Percentiles rank a stretch among this genome's conserved stretches.
Evolutionary conservation across 495 filamentous ascomycete species (phyloP).

Genomic region (Aspergillus campestris): DNA sequence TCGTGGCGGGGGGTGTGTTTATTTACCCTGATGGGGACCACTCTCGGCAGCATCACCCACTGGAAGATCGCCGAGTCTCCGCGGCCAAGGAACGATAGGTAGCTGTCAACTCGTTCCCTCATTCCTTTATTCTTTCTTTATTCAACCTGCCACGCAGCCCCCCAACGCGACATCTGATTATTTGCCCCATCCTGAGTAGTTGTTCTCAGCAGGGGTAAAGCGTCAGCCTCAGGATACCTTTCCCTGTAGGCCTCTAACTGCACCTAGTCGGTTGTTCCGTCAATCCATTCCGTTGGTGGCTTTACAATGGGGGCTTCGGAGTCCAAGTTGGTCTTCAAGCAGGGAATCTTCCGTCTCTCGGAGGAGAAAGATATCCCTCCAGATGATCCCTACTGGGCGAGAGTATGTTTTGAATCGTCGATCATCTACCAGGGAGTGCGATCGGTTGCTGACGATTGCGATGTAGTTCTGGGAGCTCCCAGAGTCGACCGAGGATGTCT

Average conservation of each 20-base stretch:
- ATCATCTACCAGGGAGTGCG: background rate
- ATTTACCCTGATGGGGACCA: too few relatives aligned
- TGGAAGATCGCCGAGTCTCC: slow-evolving; percentile 4
- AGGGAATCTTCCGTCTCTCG: slow-evolving; percentile 94
- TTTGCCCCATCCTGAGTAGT: background rate
- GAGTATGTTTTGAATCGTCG: slow-evolving; percentile 41
- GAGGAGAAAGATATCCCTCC: slow-evolving; percentile 82
- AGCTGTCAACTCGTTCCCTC: slow-evolving; percentile 5
- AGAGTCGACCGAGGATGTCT: slow-evolving; percentile 91
- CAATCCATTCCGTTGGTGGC: slow-evolving; percentile 7
- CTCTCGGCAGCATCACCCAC: slow-evolving; percentile 3
- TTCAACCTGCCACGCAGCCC: slow-evolving; percentile 9
- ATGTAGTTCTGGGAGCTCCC: slow-evolving; percentile 94
- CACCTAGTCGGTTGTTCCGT: slow-evolving; percentile 21
- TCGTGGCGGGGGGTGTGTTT: too few relatives aligned
- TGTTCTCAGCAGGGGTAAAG: background rate
- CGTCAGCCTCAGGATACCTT: background rate
- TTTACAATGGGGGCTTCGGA: slow-evolving; percentile 90
- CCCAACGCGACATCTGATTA: slow-evolving; percentile 6
- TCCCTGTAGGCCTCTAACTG: slow-evolving; percentile 6
- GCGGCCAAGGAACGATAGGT: background rate
- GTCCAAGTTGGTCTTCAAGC: slow-evolving; percentile 98
- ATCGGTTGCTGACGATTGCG: slow-evolving; percentile 7
- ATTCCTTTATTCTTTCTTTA: too few relatives aligned
- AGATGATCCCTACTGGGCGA: slow-evolving; percentile 88